These are phyloP conservation scores for Schoenoplectus triqueter DNA, from an alignment of 202 grass and related monocot genomes.

Conservation along the genomic window DNA sequence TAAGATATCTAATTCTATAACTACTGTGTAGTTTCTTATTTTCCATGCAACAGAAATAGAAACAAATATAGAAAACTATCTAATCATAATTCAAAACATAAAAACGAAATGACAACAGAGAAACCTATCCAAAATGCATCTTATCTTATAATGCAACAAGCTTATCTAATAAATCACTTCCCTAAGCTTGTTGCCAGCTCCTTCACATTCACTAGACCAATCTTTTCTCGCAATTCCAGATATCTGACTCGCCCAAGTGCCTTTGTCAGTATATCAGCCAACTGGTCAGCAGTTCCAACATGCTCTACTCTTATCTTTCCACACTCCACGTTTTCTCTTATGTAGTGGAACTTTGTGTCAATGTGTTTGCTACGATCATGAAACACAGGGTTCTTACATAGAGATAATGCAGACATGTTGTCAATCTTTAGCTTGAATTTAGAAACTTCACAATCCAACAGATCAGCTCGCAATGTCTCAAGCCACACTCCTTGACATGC, in stretches of 20 bases:
- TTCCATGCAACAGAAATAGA: too few species aligned
- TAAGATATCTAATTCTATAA: too few species aligned
- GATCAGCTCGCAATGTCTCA: background rate
- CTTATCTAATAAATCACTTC: background rate
- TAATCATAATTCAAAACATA: too few species aligned
- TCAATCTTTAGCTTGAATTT: background rate
- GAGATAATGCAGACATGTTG: background rate
- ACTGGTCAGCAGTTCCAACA: background rate
- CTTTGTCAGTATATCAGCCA: background rate
- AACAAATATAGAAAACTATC: too few species aligned
- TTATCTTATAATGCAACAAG: too few species aligned
- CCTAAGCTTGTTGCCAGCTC: background rate
- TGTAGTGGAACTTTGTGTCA: background rate
- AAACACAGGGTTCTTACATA: background rate
- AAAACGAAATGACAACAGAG: too few species aligned
- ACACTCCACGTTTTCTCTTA: background rate
- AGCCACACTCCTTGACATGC: background rate
- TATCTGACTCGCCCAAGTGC: background rate
- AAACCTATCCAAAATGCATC: too few species aligned
- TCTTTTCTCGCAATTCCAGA: background rate
- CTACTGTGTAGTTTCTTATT: too few species aligned
- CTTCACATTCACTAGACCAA: background rate
- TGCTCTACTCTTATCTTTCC: background rate
- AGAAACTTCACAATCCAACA: background rate
- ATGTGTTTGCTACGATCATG: background rate